Evolutionary conservation across 1,284 basidiomycete genomes (phyloP), one percentile per base, ranked within the genome.

Genomic region (Trichosporon ovoides): DNA sequence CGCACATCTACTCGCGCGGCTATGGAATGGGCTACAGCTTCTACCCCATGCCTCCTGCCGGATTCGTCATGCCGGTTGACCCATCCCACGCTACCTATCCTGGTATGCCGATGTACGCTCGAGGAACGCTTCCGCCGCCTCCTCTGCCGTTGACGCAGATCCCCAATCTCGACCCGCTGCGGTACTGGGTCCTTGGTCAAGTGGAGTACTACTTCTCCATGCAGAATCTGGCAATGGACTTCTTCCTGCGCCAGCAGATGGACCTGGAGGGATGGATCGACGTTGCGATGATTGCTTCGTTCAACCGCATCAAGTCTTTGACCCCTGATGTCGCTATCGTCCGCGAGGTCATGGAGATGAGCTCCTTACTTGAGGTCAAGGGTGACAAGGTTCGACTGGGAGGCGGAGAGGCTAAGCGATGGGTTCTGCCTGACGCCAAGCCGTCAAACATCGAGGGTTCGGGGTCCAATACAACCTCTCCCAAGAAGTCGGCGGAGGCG

Each of bases 161-260:
- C 14, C 65, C 85, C 11, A 73, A 81, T 12, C 73, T 88, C 20
- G 88, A 91, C 67, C 76, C 82, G 12, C 83, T 82, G 51, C 75
- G 84, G 56, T 85, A 81, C 67, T 85, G 83, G 68, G 79, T 92
- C 24, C 82, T 91, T 31, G 87, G 84, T 4, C 89, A 79, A 67
- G 78, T 93, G 58, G 91, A 94, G 76, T 94, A 91, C 74, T 94
- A 93, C 77, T 81, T 94, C 62, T 89, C 88, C 69, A 81, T 86
- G 60, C 85, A 94, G 68, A 94, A 94, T 72, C 81, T 95, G 77
- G 87, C 83, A 18, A 84, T 85, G 73, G 91, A 95, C 75, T 83
- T 88, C 65, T 93, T 83, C 78, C 80, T 95, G 36, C 82, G 89
- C 57, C 82, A 86, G 75, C 81, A 95, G 91, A 94, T 96, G 92